phyloP scores from a whole-genome alignment of 345 rosid species.

The Lumnitzera littorea region DNA sequence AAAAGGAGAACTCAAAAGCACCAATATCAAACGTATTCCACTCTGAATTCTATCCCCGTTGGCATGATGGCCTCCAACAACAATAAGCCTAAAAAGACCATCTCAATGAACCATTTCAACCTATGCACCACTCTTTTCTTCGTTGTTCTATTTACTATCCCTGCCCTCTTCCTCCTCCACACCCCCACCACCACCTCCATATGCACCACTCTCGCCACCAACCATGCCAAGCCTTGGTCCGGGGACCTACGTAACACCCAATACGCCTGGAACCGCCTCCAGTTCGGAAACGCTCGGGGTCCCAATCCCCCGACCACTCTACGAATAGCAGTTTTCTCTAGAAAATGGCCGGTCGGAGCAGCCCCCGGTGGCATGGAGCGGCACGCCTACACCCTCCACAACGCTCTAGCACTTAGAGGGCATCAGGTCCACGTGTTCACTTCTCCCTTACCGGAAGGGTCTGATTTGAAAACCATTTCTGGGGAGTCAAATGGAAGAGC shows the following conservation, averaged over 20 bases:
- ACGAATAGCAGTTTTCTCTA: constrained; percentile 72
- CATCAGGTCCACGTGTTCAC: constrained; percentile 82
- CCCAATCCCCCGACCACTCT: constrained; percentile 24
- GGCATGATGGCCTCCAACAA: constrained; percentile 40
- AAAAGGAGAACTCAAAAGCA: background rate
- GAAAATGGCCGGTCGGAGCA: constrained; percentile 82
- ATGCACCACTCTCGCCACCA: constrained; percentile 19
- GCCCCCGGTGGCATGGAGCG: constrained; percentile 96
- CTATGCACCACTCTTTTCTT: constrained; percentile 67
- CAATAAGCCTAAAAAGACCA: constrained; percentile 48
- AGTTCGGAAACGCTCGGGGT: constrained; percentile 11
- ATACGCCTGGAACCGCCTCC: constrained; percentile 73
- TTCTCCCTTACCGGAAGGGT: constrained; percentile 38
- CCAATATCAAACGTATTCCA: background rate
- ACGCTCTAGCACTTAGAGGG: constrained; percentile 68
- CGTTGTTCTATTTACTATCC: constrained; percentile 73
- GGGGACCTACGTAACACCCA: constrained; percentile 60
- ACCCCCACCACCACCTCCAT: constrained; percentile 29
- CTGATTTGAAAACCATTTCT: background rate
- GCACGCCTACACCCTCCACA: constrained; percentile 78
- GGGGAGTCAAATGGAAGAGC: background rate
- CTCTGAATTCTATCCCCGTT: no score
- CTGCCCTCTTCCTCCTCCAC: constrained; percentile 71
- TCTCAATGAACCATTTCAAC: constrained; percentile 19
- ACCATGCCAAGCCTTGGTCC: constrained; percentile 32